A percentile compares a stretch with the other conserved stretches of the same genome.
Evolutionary conservation across 1,139 yeast species (phyloP).

Genomic region (Pichia sp.): DNA sequence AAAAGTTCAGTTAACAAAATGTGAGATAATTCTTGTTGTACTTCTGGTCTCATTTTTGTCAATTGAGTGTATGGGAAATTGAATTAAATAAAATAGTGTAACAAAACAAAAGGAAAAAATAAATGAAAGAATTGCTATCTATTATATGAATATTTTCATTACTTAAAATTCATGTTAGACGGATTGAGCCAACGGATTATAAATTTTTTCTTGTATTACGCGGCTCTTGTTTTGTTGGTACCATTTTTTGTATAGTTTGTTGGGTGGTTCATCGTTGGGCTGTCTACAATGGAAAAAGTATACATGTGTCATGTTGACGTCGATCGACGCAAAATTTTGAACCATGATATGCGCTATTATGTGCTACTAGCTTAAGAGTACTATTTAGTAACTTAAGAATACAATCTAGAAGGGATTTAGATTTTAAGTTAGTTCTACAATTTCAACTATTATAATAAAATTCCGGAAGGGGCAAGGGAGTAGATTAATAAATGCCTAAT

Average conservation of each 20-base stretch:
- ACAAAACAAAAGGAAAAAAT: background rate
- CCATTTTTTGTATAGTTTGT: background rate
- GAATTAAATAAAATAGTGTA: background rate
- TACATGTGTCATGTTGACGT: background rate
- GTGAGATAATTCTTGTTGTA: slow-evolving; percentile 96
- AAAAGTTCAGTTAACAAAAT: slow-evolving; percentile 87
- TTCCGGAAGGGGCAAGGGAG: no score
- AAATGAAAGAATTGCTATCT: background rate
- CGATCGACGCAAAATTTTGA: background rate
- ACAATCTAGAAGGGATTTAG: no score
- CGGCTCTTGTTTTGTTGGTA: background rate
- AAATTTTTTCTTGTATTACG: background rate
- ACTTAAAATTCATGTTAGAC: no score
- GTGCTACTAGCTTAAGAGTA: no score
- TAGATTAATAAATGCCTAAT: no score
- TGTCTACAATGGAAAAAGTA: no score
- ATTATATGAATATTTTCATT: no score
- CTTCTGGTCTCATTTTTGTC: slow-evolving; percentile 80
- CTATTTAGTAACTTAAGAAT: no score
- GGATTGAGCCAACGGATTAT: background rate
- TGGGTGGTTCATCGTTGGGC: background rate
- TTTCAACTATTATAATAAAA: no score
- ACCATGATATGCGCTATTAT: no score
- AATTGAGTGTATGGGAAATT: background rate
- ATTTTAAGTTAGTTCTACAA: no score